phyloP scores from a whole-genome alignment of 2,329 filamentous ascomycete genomes.

The Dactylellina haptotyla region DNA sequence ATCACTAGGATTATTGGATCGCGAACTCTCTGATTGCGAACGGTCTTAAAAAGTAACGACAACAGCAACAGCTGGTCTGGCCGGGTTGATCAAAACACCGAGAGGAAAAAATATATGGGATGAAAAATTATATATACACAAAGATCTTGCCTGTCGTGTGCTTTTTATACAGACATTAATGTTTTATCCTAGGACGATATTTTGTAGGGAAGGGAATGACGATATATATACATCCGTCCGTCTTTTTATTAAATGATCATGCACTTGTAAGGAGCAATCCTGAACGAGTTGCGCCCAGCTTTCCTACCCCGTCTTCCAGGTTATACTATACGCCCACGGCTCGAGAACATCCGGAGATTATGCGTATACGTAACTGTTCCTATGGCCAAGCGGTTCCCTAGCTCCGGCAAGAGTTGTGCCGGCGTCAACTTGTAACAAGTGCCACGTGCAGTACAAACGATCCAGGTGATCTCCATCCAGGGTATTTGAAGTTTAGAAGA shows the following conservation, averaged over 20 bases:
- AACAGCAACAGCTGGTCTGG: neutral
- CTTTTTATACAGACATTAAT: slow-evolving; percentile 12
- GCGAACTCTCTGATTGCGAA: neutral
- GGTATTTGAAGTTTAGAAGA: slow-evolving; percentile 10
- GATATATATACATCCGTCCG: slow-evolving; percentile 35
- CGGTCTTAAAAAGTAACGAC: neutral
- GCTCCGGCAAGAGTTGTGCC: slow-evolving; percentile 51
- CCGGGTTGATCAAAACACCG: slow-evolving; percentile 38
- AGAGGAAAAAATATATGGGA: slow-evolving; percentile 9
- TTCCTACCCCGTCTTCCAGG: neutral
- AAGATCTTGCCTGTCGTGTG: slow-evolving; percentile 19
- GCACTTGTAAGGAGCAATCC: neutral
- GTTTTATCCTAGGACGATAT: neutral
- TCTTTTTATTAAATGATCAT: neutral
- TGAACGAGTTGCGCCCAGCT: slow-evolving; percentile 1
- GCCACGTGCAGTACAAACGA: slow-evolving; percentile 46
- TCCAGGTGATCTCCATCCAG: slow-evolving; percentile 46
- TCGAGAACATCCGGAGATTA: slow-evolving; percentile 29
- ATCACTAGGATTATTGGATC: slow-evolving; percentile 32
- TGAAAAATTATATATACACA: slow-evolving; percentile 24
- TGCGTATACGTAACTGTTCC: slow-evolving; percentile 20
- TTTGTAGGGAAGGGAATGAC: slow-evolving; percentile 5
- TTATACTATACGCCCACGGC: slow-evolving; percentile 1
- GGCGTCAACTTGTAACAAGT: slow-evolving; percentile 45
- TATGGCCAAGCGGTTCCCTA: slow-evolving; percentile 6